Conservation (phyloP, 164 flowering plant species). For the Taxillus chinensis region DNA sequence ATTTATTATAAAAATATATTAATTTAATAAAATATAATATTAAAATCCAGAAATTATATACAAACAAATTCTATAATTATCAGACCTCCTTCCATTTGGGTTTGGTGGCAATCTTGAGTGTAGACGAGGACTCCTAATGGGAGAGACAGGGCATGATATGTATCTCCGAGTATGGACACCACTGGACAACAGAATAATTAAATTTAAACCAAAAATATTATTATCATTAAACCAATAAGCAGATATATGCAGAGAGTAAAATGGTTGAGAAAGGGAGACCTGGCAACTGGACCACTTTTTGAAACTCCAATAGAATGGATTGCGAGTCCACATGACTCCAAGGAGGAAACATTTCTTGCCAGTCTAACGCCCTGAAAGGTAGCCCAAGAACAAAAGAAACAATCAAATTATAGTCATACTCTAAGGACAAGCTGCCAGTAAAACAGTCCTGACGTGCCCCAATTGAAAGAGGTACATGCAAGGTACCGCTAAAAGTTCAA, state of each 20-base stretch:
- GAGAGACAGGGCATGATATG: conserved; percentile 89
- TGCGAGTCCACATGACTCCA: conserved; percentile 38
- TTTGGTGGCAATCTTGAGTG: conserved; percentile 67
- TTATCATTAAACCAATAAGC: not conserved
- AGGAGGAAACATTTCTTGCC: conserved; percentile 19
- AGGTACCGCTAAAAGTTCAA: too few relatives aligned
- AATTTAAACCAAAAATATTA: conserved; percentile 6
- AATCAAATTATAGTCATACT: not conserved
- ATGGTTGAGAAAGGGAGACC: conserved; percentile 24
- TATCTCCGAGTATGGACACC: conserved; percentile 46
- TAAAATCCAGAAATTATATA: too few relatives aligned
- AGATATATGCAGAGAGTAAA: not conserved
- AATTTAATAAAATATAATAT: too few relatives aligned
- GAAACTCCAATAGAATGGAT: conserved; percentile 36
- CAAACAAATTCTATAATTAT: too few relatives aligned
- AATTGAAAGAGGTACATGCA: not conserved
- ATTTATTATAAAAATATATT: too few relatives aligned
- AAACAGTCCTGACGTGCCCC: not conserved
- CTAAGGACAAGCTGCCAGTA: not conserved
- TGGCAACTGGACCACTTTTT: conserved; percentile 16
- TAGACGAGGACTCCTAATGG: conserved; percentile 72
- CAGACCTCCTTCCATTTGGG: conserved; percentile 63
- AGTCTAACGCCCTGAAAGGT: conserved; percentile 35
- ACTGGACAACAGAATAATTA: conserved; percentile 30
- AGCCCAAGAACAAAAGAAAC: not conserved